phyloP scores from a whole-genome alignment of 129 eudicot species.

The Escallonia herrerae region DNA sequence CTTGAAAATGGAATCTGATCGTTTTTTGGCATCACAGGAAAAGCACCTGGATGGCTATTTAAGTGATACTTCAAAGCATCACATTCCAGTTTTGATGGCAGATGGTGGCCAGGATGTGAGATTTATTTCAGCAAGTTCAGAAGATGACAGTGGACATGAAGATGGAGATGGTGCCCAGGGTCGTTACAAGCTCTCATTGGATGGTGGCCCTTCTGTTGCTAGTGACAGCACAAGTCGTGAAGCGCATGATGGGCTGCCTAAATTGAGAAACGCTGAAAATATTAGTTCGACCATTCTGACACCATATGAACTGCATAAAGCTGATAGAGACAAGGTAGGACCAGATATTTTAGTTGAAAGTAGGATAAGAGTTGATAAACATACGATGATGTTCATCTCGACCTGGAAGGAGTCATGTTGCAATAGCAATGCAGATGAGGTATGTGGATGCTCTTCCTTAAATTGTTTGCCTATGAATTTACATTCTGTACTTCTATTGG shows the following conservation, averaged over 20 bases:
- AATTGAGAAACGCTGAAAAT: conserved; percentile 23
- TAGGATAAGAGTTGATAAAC: conserved; percentile 19
- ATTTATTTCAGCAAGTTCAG: conserved; percentile 59
- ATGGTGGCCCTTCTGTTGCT: conserved; percentile 15
- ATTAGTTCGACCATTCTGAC: conserved; percentile 6
- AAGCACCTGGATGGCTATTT: conserved; percentile 77
- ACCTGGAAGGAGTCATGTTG: conserved; percentile 72
- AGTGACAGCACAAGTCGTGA: conserved; percentile 9
- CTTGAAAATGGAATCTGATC: conserved; percentile 11
- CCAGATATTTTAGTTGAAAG: conserved; percentile 5
- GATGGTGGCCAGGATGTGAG: conserved; percentile 47
- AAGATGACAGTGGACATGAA: conserved; percentile 35
- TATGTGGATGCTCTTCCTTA: conserved; percentile 20
- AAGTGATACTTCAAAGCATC: conserved; percentile 46
- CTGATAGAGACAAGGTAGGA: conserved; percentile 14
- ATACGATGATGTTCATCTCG: conserved; percentile 49
- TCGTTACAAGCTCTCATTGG: conserved; percentile 33
- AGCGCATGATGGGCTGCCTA: conserved; percentile 2
- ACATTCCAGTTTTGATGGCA: conserved; percentile 47
- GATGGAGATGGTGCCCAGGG: conserved; percentile 21
- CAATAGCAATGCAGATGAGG: conserved; percentile 44
- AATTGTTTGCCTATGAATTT: not conserved
- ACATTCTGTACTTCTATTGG: too few relatives aligned
- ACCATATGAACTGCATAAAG: conserved; percentile 25
- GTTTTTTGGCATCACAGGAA: conserved; percentile 51